These are phyloP conservation scores for Umbilicus rupestris DNA, from an alignment of 164 flowering plant genomes.

Conservation along the genomic window DNA sequence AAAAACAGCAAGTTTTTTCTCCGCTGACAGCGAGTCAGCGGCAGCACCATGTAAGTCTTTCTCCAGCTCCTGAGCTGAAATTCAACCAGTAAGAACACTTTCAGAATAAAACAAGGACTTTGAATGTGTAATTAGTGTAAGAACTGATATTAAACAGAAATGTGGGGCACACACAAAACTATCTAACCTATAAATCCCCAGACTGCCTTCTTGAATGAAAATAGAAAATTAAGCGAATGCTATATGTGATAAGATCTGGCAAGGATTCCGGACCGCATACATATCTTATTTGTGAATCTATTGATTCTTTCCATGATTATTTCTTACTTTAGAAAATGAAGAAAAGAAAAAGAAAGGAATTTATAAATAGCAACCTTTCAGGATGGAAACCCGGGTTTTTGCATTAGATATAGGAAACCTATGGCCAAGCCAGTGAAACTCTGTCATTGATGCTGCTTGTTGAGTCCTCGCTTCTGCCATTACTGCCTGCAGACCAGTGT, in stretches of 20 bases:
- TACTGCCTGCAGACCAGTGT: slow-evolving; percentile 46
- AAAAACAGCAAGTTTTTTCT: slow-evolving; percentile 64
- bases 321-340: background rate
- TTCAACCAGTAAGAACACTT: background rate
- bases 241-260: background rate
- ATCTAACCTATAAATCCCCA: no score
- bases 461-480: slow-evolving; percentile 93
- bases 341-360: background rate
- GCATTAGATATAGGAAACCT: slow-evolving; percentile 85
- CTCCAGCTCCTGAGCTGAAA: slow-evolving; percentile 93
- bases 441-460: slow-evolving; percentile 92
- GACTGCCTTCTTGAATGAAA: background rate
- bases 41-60: slow-evolving; percentile 58
- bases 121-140: background rate
- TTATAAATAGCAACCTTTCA: slow-evolving; percentile 49
- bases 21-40: slow-evolving; percentile 65
- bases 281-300: background rate
- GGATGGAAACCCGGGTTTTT: slow-evolving; percentile 78
- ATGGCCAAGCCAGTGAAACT: slow-evolving; percentile 88
- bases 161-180: no score
- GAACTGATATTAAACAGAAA: background rate
- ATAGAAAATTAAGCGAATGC: background rate
- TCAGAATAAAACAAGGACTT: background rate
- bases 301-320: background rate
- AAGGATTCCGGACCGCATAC: background rate